These are phyloP conservation scores for Aureobasidium sp. DNA, from an alignment of 2,329 filamentous ascomycete species.

Conservation along the genomic window DNA sequence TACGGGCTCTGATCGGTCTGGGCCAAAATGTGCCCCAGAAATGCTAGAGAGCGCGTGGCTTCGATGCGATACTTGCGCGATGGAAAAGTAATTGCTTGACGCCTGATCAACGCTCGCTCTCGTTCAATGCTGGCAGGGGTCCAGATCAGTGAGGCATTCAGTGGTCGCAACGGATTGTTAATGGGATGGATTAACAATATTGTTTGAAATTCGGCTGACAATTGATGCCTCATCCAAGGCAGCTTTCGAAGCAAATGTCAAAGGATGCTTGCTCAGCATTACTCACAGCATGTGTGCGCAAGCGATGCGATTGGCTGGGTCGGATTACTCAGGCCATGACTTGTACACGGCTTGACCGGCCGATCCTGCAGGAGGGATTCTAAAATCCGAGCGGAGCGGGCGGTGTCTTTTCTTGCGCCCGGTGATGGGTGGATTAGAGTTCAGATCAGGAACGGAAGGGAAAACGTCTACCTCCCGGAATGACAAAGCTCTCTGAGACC, in stretches of 20 bases:
- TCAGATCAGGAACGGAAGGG: slow-evolving; percentile 6
- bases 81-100: slow-evolving; percentile 2
- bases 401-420: background rate
- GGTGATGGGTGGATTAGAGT: background rate
- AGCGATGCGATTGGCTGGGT: background rate
- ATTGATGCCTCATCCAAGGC: slow-evolving; percentile 7
- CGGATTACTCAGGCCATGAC: slow-evolving; percentile 8
- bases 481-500: slow-evolving; percentile 8
- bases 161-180: background rate
- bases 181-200: slow-evolving; percentile 1
- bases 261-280: slow-evolving; percentile 10
- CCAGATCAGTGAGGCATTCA: background rate
- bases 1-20: background rate
- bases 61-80: background rate
- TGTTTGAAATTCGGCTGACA: slow-evolving; percentile 1
- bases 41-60: slow-evolving; percentile 2
- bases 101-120: background rate
- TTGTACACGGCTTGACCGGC: slow-evolving; percentile 3
- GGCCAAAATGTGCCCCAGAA: background rate
- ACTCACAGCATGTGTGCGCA: background rate
- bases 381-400: slow-evolving; percentile 11
- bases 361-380: background rate
- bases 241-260: background rate
- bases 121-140: background rate
- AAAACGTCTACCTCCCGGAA: slow-evolving; percentile 7